Conservation (phyloP, 169 alveolate genomes). For the Babesia sp. region DNA sequence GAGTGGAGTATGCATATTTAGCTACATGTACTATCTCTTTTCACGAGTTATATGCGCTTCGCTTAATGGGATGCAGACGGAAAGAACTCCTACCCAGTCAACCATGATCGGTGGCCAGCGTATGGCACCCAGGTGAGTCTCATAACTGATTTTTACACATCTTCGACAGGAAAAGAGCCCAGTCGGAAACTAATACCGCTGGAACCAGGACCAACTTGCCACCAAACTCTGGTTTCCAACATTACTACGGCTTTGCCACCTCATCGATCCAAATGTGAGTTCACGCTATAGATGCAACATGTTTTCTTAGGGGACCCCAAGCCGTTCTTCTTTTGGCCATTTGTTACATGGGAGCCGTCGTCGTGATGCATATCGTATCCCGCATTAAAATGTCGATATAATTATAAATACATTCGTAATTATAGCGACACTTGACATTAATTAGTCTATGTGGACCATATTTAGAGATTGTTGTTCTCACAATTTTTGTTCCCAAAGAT, state of each 20-base stretch:
- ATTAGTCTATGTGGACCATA: neutral
- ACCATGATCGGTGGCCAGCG: constrained; percentile 71
- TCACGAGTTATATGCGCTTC: neutral
- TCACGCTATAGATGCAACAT: neutral
- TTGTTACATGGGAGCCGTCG: constrained; percentile 79
- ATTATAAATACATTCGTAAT: neutral
- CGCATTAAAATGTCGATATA: constrained; percentile 57
- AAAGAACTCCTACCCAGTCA: constrained; percentile 32
- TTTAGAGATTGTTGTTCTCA: neutral
- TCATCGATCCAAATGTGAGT: constrained; percentile 60
- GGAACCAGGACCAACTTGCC: constrained; percentile 64
- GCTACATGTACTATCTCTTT: no score
- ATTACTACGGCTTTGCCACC: constrained; percentile 59
- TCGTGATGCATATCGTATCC: constrained; percentile 72
- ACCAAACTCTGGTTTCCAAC: constrained; percentile 65
- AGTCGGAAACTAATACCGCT: constrained; percentile 30
- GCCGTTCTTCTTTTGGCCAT: constrained; percentile 72
- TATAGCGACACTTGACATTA: neutral
- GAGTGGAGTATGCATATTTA: no score
- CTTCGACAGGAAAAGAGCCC: constrained; percentile 31
- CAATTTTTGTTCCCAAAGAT: constrained; percentile 31
- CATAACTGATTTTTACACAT: neutral
- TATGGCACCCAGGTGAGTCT: constrained; percentile 44
- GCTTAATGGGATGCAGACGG: constrained; percentile 15
- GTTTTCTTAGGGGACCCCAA: constrained; percentile 71